Conservation (phyloP, 2,329 filamentous ascomycete genomes). For the Penicillium sp. region DNA sequence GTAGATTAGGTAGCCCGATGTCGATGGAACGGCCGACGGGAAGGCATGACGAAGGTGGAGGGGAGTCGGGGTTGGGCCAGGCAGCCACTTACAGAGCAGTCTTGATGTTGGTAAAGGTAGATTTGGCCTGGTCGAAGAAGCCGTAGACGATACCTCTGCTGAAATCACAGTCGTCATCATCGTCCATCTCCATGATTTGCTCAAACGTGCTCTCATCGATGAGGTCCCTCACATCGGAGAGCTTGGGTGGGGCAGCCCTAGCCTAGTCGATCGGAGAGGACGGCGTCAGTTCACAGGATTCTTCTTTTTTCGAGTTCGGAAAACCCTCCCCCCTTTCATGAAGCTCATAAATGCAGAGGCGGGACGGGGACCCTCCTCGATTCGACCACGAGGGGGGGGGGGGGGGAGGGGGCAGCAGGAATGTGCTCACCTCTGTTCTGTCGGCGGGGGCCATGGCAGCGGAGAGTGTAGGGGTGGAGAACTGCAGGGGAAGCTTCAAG, state of each 20-base stretch:
- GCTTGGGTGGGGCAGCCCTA: constrained; percentile 44
- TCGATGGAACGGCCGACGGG: background rate
- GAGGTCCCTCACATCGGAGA: constrained; percentile 63
- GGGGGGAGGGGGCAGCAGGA: background rate
- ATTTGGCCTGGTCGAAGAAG: constrained; percentile 86
- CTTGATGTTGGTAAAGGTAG: constrained; percentile 83
- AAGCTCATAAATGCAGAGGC: too few relatives aligned
- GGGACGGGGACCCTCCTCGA: too few relatives aligned
- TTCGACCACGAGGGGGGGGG: background rate
- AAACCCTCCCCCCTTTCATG: too few relatives aligned
- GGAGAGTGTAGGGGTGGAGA: background rate
- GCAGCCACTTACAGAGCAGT: constrained; percentile 63
- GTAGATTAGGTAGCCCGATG: background rate
- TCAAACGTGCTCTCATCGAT: constrained; percentile 78
- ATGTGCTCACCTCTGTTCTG: constrained; percentile 22
- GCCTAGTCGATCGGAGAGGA: constrained; percentile 21
- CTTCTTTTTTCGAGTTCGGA: too few relatives aligned
- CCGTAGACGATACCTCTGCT: constrained; percentile 81
- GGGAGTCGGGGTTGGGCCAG: background rate
- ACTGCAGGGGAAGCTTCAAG: background rate
- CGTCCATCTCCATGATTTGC: constrained; percentile 98
- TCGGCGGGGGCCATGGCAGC: constrained; percentile 8
- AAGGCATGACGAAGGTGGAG: background rate
- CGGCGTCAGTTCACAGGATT: too few relatives aligned
- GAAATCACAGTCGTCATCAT: constrained; percentile 81